Conservation (phyloP, 1,139 yeast genomes). For the Candida freyschussii region DNA sequence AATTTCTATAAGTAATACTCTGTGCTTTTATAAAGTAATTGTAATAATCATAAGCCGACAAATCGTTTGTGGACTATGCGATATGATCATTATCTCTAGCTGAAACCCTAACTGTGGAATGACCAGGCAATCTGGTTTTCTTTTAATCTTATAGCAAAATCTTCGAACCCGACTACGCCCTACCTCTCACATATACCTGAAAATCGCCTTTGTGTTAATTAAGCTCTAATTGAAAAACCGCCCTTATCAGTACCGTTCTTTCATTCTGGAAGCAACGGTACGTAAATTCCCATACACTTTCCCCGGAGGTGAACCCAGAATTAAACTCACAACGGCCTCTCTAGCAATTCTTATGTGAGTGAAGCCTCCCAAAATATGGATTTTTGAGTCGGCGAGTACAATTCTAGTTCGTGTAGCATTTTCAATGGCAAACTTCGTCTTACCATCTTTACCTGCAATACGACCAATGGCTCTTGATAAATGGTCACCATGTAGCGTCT, state of each 20-base stretch:
- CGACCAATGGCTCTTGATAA: conserved; percentile 98
- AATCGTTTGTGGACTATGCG: no score
- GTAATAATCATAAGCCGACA: no score
- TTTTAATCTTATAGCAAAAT: no score
- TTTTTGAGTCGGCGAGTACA: conserved; percentile 92
- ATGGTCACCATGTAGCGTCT: conserved; percentile 93
- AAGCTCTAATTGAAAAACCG: no score
- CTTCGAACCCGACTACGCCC: no score
- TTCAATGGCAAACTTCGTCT: conserved; percentile 96
- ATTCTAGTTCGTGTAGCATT: conserved; percentile 98
- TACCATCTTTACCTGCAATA: conserved; percentile 99
- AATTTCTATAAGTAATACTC: no score
- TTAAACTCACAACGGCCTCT: conserved; percentile 90
- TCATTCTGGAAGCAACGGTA: conserved; percentile 94
- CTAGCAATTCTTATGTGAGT: conserved; percentile 96
- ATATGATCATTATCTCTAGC: no score
- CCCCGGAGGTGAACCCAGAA: conserved; percentile 98
- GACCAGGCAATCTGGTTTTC: no score
- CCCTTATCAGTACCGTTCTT: conserved; percentile 69
- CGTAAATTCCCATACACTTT: conserved; percentile 96
- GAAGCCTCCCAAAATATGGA: conserved; percentile 95
- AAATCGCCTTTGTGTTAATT: no score
- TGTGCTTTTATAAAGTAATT: no score
- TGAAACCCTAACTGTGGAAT: no score
- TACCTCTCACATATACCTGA: no score